Base-by-base conservation (phyloP, 495 filamentous ascomycete genomes). In the Penicillium simplicissimum region DNA sequence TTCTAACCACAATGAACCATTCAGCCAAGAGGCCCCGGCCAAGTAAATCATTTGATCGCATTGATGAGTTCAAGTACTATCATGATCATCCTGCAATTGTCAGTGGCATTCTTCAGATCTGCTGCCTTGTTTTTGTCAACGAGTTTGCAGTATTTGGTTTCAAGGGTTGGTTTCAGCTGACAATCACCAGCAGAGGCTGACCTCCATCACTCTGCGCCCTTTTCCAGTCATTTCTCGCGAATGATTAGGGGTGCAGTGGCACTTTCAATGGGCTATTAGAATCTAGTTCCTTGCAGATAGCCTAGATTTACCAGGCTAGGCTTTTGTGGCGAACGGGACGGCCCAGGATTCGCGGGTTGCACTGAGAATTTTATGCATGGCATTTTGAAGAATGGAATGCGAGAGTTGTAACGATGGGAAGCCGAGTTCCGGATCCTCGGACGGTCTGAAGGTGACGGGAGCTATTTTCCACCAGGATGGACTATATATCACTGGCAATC, bases 301-400 rank as follows among this genome's bases (percentile, higher is more conserved):
- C 35, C 51, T 23, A 42, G 58, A 49, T 11, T 55, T 40, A 36
- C 23, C 15, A 11, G 17, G 33, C 31, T 21, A 1, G 37, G 23
- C 42, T 42, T 42, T 55, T 53, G 40, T 60, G 49, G 51, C 58
- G 53, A 55, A 55, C 35, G 40, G 51, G 38, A 17, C 52, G 48
- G 35, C 25, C 58, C 43, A 51, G 28, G 38, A 48, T 48, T 57
- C 55, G 38, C 11, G 55, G 42, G 28, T 14, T 40, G 6, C 37
- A 35, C 42, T 55, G 36, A 47, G 60, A 53, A 57, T 62, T 49
- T 45, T 36, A 57, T 52, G 54, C 48, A 52, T 42, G 47, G 48
- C 37, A 57, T 51, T 56, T 42, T 37, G 37, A 45, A 55, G 60
- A 35, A 34, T 62, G 60, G 60, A 62, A 62, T 62, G 60, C 47